A percentile compares a stretch with the other conserved stretches of the same genome.
These are phyloP conservation scores for Furcasterigmium sp. DNA, from an alignment of 2,329 filamentous ascomycete species.

Conservation along the genomic window DNA sequence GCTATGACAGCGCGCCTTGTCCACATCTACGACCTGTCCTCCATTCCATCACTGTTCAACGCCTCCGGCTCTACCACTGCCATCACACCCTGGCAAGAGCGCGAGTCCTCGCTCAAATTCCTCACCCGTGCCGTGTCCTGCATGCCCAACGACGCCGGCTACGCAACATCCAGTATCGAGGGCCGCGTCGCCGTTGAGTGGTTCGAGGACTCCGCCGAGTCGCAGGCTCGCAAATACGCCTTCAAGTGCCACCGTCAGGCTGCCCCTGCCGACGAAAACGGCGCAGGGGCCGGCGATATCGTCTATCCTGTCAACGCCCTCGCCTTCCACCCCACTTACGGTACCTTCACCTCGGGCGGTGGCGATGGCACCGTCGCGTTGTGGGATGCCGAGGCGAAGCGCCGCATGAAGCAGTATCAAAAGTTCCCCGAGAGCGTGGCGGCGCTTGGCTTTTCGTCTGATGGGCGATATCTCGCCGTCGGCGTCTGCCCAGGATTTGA, in stretches of 20 bases:
- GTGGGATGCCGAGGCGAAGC: constrained; percentile 89
- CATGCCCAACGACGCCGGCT: constrained; percentile 95
- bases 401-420: constrained; percentile 84
- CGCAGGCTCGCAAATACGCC: constrained; percentile 90
- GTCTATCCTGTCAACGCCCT: constrained; percentile 91
- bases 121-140: constrained; percentile 89
- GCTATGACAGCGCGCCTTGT: constrained; percentile 93
- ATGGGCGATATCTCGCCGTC: constrained; percentile 74
- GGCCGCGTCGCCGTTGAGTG: constrained; percentile 95
- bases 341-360: constrained; percentile 84
- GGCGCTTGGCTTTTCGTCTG: constrained; percentile 68
- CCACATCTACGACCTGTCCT: constrained; percentile 84
- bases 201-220: constrained; percentile 86
- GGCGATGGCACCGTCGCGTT: constrained; percentile 88
- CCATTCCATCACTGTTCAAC: constrained; percentile 52
- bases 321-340: constrained; percentile 76
- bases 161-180: constrained; percentile 88
- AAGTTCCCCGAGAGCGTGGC: constrained; percentile 76
- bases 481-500: constrained; percentile 85
- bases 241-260: constrained; percentile 96
- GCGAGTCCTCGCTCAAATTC: constrained; percentile 93
- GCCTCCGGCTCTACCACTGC: constrained; percentile 41
- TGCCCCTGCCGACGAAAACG: constrained; percentile 47
- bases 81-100: constrained; percentile 81
- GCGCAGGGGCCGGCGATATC: constrained; percentile 60